A percentile compares a stretch with the other conserved stretches of the same genome.
Conservation (phyloP, 495 filamentous ascomycete species). For the Lasiosphaeriaceae sp. region DNA sequence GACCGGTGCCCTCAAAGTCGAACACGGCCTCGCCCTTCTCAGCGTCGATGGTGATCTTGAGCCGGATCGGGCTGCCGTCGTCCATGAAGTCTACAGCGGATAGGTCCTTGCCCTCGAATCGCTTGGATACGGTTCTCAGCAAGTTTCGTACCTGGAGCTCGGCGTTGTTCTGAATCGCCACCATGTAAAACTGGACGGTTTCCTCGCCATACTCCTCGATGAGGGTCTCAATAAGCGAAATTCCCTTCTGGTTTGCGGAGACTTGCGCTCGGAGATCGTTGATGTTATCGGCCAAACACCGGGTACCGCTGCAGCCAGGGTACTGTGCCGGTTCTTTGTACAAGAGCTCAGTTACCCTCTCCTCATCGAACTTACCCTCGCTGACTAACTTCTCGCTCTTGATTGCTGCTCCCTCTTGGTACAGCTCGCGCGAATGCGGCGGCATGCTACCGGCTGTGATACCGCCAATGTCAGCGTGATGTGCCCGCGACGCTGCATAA, state of each 20-base stretch:
- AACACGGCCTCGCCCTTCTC: slow-evolving; percentile 84
- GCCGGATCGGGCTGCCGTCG: slow-evolving; percentile 80
- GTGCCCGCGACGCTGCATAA: slow-evolving; percentile 91
- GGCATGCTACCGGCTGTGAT: slow-evolving; percentile 97
- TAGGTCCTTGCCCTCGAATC: slow-evolving; percentile 74
- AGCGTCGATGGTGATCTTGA: slow-evolving; percentile 80
- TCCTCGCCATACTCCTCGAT: slow-evolving; percentile 88
- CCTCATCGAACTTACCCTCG: slow-evolving; percentile 84
- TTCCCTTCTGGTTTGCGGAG: slow-evolving; percentile 93
- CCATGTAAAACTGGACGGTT: slow-evolving; percentile 95
- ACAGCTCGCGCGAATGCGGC: slow-evolving; percentile 87
- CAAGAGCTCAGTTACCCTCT: slow-evolving; percentile 78
- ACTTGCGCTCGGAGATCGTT: slow-evolving; percentile 96
- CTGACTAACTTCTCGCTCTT: slow-evolving; percentile 92
- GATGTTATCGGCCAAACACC: slow-evolving; percentile 89
- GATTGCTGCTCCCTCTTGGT: slow-evolving; percentile 91
- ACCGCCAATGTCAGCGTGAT: slow-evolving; percentile 96
- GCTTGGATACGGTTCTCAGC: slow-evolving; percentile 71
- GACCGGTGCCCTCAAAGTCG: slow-evolving; percentile 87
- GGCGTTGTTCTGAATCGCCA: slow-evolving; percentile 87
- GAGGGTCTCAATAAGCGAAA: slow-evolving; percentile 77
- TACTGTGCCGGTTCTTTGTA: slow-evolving; percentile 80
- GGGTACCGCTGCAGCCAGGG: slow-evolving; percentile 82
- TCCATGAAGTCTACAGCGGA: slow-evolving; percentile 86
- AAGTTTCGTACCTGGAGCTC: slow-evolving; percentile 80